Evolutionary conservation across 2,329 filamentous ascomycete species (phyloP).

Genomic region (Teratosphaeria zuluensis): DNA sequence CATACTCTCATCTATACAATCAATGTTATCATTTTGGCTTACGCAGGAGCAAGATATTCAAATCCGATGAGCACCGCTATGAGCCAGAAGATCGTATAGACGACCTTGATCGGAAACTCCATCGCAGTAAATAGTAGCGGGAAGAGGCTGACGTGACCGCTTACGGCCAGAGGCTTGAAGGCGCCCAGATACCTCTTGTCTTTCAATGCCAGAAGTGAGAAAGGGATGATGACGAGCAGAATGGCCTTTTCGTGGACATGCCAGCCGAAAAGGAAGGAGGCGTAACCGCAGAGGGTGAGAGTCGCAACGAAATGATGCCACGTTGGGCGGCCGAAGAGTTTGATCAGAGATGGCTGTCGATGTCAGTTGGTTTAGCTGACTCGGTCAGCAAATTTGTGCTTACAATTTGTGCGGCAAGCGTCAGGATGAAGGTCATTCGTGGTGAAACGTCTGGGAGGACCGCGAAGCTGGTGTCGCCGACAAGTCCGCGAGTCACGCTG

Average conservation of each 20-base stretch:
- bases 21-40: slow-evolving; percentile 20
- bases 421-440: slow-evolving; percentile 69
- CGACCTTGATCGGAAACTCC: slow-evolving; percentile 88
- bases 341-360: slow-evolving; percentile 57
- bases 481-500: slow-evolving; percentile 84
- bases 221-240: slow-evolving; percentile 86
- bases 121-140: slow-evolving; percentile 84
- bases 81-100: slow-evolving; percentile 89
- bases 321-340: slow-evolving; percentile 68
- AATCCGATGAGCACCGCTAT: slow-evolving; percentile 77
- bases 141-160: slow-evolving; percentile 91
- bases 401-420: slow-evolving; percentile 68
- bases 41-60: slow-evolving; percentile 75
- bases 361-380: slow-evolving; percentile 4
- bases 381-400: slow-evolving; percentile 10
- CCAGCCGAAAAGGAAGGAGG: slow-evolving; percentile 96
- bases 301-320: slow-evolving; percentile 87
- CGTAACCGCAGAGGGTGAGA: slow-evolving; percentile 86
- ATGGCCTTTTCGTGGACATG: slow-evolving; percentile 98
- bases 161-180: slow-evolving; percentile 83
- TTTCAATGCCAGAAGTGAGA: slow-evolving; percentile 81
- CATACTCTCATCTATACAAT: no score
- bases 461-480: slow-evolving; percentile 89
- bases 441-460: slow-evolving; percentile 82
- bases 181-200: slow-evolving; percentile 85